Conservation (phyloP, 768 basidiomycete genomes). For the Boletus tomentosulus region DNA sequence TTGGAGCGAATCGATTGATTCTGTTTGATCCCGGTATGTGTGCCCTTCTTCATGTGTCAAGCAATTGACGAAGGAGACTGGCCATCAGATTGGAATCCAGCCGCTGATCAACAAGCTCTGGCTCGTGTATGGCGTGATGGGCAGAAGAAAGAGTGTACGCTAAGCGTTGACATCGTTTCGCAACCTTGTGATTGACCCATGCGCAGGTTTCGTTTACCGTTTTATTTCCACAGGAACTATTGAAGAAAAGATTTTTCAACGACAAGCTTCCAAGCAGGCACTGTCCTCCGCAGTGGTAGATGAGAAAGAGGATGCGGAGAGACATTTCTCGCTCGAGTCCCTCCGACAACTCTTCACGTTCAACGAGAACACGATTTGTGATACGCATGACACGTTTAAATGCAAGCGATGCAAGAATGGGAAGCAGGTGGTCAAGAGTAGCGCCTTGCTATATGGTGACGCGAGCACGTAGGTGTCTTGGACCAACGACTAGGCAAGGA, state of each 20-base stretch:
- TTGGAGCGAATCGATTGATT: slow-evolving; percentile 93
- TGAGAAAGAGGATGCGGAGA: slow-evolving; percentile 91
- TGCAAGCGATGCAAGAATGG: slow-evolving; percentile 89
- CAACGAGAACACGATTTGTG: slow-evolving; percentile 80
- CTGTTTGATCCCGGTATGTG: slow-evolving; percentile 85
- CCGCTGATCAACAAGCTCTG: slow-evolving; percentile 95
- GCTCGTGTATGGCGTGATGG: slow-evolving; percentile 99
- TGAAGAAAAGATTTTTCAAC: slow-evolving; percentile 98
- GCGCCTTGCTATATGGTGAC: slow-evolving; percentile 90
- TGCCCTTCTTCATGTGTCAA: neutral
- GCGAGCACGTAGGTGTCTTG: slow-evolving; percentile 81
- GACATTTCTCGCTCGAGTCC: slow-evolving; percentile 89
- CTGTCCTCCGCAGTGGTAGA: slow-evolving; percentile 98
- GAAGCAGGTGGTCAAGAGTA: slow-evolving; percentile 75
- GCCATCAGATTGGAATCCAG: slow-evolving; percentile 91
- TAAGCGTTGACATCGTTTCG: neutral
- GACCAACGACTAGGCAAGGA: neutral
- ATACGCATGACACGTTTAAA: slow-evolving; percentile 98
- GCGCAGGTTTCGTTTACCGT: slow-evolving; percentile 90
- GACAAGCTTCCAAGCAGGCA: slow-evolving; percentile 94
- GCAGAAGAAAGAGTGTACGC: slow-evolving; percentile 97
- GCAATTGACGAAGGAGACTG: neutral
- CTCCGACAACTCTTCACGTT: slow-evolving; percentile 89
- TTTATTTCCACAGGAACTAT: slow-evolving; percentile 97
- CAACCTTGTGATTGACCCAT: neutral